phyloP scores from a whole-genome alignment of 345 rosid genomes.

The Cardamine chenopodiifolia region DNA sequence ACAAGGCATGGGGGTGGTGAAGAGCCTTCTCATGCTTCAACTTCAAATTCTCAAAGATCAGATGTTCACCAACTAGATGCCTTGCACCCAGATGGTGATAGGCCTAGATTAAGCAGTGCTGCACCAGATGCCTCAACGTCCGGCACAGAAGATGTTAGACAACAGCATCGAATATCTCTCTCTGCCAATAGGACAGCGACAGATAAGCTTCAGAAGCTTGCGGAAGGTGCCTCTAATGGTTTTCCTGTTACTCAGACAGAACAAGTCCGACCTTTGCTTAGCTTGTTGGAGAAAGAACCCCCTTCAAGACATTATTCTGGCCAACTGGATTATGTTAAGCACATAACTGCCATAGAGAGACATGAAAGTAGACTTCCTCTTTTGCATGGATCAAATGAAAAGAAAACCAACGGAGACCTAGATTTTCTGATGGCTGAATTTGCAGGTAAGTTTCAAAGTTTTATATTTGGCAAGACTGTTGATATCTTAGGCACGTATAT shows the following conservation, averaged over 20 bases:
- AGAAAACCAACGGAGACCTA: constrained; percentile 87
- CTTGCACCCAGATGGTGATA: constrained; percentile 60
- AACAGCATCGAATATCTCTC: constrained; percentile 52
- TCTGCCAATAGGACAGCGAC: constrained; percentile 64
- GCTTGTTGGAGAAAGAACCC: constrained; percentile 98
- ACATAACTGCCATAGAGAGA: constrained; percentile 81
- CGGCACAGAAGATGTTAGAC: constrained; percentile 61
- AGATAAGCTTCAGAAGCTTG: constrained; percentile 72
- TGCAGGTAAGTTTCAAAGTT: constrained; percentile 60
- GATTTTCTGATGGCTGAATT: constrained; percentile 96
- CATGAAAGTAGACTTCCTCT: constrained; percentile 92
- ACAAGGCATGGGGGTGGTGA: constrained; percentile 61
- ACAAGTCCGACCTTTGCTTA: constrained; percentile 94
- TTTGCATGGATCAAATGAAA: constrained; percentile 81
- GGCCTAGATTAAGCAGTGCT: constrained; percentile 63
- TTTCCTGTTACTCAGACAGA: constrained; percentile 63
- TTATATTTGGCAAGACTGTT: neutral
- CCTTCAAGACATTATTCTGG: constrained; percentile 86
- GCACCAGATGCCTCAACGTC: constrained; percentile 50
- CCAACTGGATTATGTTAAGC: constrained; percentile 82
- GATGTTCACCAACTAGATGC: constrained; percentile 63
- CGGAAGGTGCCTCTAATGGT: constrained; percentile 69
- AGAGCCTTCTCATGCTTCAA: constrained; percentile 78
- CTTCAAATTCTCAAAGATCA: constrained; percentile 69
- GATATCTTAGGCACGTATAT: constrained; percentile 8